Conservation (phyloP, 805 yeast genomes). For the Candida nanaspora region DNA sequence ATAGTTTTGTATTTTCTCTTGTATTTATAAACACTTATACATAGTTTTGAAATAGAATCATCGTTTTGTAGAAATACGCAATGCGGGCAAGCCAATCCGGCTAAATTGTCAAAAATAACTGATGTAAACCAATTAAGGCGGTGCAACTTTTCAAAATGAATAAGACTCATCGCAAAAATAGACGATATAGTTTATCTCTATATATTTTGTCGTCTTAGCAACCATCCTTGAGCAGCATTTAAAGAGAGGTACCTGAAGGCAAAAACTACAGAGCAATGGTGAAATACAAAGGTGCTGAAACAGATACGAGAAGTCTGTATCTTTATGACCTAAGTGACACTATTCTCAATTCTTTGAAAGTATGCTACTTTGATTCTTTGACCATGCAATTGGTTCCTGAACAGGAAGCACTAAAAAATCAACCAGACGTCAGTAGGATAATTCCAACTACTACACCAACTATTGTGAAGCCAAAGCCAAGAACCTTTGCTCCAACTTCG, state of each 20-base stretch:
- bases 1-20: background rate
- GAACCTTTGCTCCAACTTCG: background rate
- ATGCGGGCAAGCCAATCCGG: too few species aligned
- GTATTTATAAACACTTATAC: too few species aligned
- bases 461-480: slow-evolving; percentile 10
- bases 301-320: slow-evolving; percentile 30
- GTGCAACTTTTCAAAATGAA: too few species aligned
- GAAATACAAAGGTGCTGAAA: background rate
- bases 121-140: too few species aligned
- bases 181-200: too few species aligned
- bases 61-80: too few species aligned
- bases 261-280: background rate
- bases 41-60: too few species aligned
- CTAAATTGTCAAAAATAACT: too few species aligned
- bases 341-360: slow-evolving; percentile 38
- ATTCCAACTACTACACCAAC: background rate
- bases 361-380: slow-evolving; percentile 48
- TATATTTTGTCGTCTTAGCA: too few species aligned
- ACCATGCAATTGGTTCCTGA: slow-evolving; percentile 27
- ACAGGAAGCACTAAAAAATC: slow-evolving; percentile 11
- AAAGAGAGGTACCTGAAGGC: too few species aligned
- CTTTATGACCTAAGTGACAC: slow-evolving; percentile 37
- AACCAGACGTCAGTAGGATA: background rate
- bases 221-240: too few species aligned
- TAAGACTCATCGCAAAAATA: too few species aligned